These are phyloP conservation scores for Phialophora macrospora DNA, from an alignment of 2,329 filamentous ascomycete genomes.

Conservation along the genomic window DNA sequence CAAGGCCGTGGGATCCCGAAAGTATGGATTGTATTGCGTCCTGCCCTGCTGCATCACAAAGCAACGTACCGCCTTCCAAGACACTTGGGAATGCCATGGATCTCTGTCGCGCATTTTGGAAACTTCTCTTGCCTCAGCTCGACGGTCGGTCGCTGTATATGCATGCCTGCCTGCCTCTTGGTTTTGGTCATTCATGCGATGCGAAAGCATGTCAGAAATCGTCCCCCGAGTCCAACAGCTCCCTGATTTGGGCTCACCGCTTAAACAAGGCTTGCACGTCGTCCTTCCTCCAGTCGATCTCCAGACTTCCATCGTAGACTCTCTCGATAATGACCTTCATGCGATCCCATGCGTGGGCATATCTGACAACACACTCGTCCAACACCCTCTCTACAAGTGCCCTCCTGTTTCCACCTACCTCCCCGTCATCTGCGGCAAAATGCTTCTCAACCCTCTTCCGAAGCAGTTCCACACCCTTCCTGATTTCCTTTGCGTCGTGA, in stretches of 20 bases:
- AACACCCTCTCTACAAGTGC: slow-evolving; percentile 64
- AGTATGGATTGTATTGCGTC: too few relatives aligned
- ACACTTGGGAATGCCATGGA: too few relatives aligned
- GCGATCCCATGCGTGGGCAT: slow-evolving; percentile 60
- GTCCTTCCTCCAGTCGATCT: slow-evolving; percentile 56
- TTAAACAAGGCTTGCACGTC: slow-evolving; percentile 51
- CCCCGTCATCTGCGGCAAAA: slow-evolving; percentile 82
- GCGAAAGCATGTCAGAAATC: too few relatives aligned
- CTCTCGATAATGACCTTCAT: slow-evolving; percentile 50
- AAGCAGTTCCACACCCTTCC: slow-evolving; percentile 86
- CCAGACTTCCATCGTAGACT: slow-evolving; percentile 51
- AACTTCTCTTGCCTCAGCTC: too few relatives aligned
- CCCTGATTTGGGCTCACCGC: slow-evolving; percentile 38
- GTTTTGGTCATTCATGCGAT: too few relatives aligned
- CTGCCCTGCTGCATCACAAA: too few relatives aligned
- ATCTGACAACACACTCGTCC: slow-evolving; percentile 63
- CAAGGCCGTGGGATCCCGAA: not conserved
- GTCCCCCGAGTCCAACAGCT: not conserved
- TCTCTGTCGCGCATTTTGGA: too few relatives aligned
- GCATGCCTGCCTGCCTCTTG: too few relatives aligned
- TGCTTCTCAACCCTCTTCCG: slow-evolving; percentile 95
- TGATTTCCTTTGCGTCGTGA: slow-evolving; percentile 82
- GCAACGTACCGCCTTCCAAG: too few relatives aligned
- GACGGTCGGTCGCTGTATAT: too few relatives aligned
- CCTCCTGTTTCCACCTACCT: slow-evolving; percentile 55